A percentile compares a stretch with the other conserved stretches of the same genome.
phyloP scores from a whole-genome alignment of 768 basidiomycete genomes.

The Phylloporus arenicola region DNA sequence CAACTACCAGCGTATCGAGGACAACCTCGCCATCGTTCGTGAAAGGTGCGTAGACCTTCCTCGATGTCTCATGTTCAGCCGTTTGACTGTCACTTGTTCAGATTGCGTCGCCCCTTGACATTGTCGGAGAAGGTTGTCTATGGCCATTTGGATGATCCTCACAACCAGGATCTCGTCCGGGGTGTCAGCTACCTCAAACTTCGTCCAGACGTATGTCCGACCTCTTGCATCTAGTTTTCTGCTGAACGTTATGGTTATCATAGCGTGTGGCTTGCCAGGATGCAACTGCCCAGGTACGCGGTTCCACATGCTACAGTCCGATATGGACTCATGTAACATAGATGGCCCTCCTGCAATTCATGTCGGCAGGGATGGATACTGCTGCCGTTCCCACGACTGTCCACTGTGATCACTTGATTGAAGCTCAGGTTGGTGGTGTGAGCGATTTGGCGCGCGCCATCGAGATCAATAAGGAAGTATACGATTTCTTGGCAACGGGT shows the following conservation, averaged over 20 bases:
- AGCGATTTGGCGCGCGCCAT: conserved; percentile 92
- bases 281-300: conserved; percentile 74
- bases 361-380: conserved; percentile 98
- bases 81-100: conserved; percentile 27
- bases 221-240: not conserved
- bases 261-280: conserved; percentile 89
- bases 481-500: conserved; percentile 96
- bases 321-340: conserved; percentile 37
- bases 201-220: conserved; percentile 83
- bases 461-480: conserved; percentile 95
- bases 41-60: conserved; percentile 60
- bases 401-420: conserved; percentile 98
- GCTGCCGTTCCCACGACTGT: conserved; percentile 98
- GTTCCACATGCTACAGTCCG: conserved; percentile 13
- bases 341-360: conserved; percentile 99
- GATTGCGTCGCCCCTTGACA: conserved; percentile 85
- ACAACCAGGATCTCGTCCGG: conserved; percentile 84
- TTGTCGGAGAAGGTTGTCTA: conserved; percentile 97
- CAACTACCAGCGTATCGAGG: conserved; percentile 97
- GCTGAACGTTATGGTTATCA: conserved; percentile 6
- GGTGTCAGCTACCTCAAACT: conserved; percentile 96
- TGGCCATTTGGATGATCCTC: conserved; percentile 94
- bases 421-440: conserved; percentile 90
- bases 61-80: no score
- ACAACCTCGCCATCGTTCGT: conserved; percentile 87